Base-by-base conservation (phyloP, 139 green algal species). In the Ostreobium quekettii region DNA sequence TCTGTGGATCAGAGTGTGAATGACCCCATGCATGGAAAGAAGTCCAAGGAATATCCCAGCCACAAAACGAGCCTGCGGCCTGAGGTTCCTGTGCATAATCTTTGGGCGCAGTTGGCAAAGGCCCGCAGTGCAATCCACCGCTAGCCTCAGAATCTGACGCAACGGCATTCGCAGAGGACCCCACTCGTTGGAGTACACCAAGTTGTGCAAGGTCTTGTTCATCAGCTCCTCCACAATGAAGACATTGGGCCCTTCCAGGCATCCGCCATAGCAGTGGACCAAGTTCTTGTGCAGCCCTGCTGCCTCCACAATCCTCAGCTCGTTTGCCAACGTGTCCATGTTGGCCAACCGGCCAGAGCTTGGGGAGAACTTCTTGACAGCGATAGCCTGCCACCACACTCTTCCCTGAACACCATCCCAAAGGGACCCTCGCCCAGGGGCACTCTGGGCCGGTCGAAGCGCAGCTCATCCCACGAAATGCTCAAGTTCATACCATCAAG, bases 21-120 rank as follows among this genome's bases (percentile, higher is more conserved):
- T n/a, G n/a, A n/a, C n/a, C n/a, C n/a, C n/a, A n/a, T n/a, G n/a
- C n/a, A n/a, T n/a, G n/a, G n/a, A n/a, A n/a, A n/a, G n/a, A n/a
- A n/a, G n/a, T n/a, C n/a, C n/a, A n/a, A n/a, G n/a, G n/a, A n/a
- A n/a, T n/a, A n/a, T n/a, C n/a, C n/a, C n/a, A n/a, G n/a, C n/a
- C n/a, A n/a, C n/a, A n/a, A n/a, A n/a, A n/a, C n/a, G 11, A 19
- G 11, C 19, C 19, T 63, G 7, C 6, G 80, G 80, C 67, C 89
- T 90, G 15, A 90, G 66, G 66, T 89, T 81, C 0, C 78, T 62
- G 77, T 91, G 85, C 36, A 91, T 71, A 24, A 91, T 78, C n/a
- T 66, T 72, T 31, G 85, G 85, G 66, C 90, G 85, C 47, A 91
- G 74, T 74, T 91, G 85, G 22, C 74, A 68, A 60, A 91, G 72